Conservation (phyloP, 176 grass and related monocot genomes). For the Calamus simplicifolius region DNA sequence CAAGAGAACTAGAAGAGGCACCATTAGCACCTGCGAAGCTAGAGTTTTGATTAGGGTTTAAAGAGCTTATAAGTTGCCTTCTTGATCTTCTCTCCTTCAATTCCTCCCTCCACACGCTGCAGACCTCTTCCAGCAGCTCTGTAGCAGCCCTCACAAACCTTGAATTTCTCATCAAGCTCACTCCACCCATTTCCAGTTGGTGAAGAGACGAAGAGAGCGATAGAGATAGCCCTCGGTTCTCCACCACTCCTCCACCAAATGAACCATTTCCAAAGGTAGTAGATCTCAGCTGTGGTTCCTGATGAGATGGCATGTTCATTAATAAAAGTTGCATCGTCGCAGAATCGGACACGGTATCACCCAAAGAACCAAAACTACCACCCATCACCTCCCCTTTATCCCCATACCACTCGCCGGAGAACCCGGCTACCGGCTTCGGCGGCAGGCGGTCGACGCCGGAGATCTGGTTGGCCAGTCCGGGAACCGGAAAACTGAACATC, state of each 20-base stretch:
- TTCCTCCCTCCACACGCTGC: conserved; percentile 78
- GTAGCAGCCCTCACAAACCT: conserved; percentile 72
- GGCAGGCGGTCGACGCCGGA: conserved; percentile 41
- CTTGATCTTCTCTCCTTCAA: conserved; percentile 29
- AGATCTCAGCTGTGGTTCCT: conserved; percentile 22
- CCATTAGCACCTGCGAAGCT: conserved; percentile 23
- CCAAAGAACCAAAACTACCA: conserved; percentile 31
- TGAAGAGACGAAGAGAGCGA: conserved; percentile 86
- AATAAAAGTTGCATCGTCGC: conserved; percentile 14
- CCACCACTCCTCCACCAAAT: conserved; percentile 51
- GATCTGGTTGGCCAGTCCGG: conserved; percentile 79
- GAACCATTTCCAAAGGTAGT: conserved; percentile 41
- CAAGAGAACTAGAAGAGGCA: conserved; percentile 38
- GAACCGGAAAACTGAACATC: conserved; percentile 92
- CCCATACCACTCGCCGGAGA: conserved; percentile 55
- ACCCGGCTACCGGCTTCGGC: conserved; percentile 5
- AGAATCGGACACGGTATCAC: conserved; percentile 18
- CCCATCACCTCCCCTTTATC: conserved; percentile 31
- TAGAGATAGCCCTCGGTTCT: conserved; percentile 81
- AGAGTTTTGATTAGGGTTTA: conserved; percentile 45
- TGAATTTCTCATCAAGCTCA: conserved; percentile 63
- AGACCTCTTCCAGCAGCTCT: conserved; percentile 50
- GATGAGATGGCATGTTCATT: conserved; percentile 6
- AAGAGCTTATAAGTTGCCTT: neutral
- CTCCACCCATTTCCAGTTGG: conserved; percentile 71